Evolutionary conservation across 176 grass and related monocot genomes (phyloP).

Genomic region (Poa annua): DNA sequence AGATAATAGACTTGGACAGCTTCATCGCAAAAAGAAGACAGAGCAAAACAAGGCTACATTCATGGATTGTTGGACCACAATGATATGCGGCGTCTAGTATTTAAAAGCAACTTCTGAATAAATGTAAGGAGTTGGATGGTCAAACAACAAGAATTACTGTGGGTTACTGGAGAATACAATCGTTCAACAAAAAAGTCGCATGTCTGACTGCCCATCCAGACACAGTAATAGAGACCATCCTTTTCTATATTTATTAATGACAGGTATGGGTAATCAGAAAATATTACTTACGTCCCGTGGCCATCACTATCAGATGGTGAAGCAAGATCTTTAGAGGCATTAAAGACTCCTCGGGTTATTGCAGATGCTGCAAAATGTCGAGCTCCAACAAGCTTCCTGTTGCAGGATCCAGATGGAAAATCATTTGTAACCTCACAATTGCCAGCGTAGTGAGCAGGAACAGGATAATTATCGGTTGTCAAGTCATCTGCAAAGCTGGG

Average conservation of each 20-base stretch:
- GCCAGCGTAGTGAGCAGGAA: slow-evolving; percentile 84
- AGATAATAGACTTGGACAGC: neutral
- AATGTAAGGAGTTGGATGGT: neutral
- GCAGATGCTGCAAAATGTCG: slow-evolving; percentile 98
- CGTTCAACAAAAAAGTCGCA: neutral
- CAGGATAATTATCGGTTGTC: slow-evolving; percentile 67
- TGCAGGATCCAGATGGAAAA: slow-evolving; percentile 97
- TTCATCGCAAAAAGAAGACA: neutral
- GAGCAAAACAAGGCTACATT: neutral
- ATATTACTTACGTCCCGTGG: slow-evolving; percentile 83
- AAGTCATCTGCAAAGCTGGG: slow-evolving; percentile 82
- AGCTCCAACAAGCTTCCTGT: slow-evolving; percentile 96
- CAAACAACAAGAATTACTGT: neutral
- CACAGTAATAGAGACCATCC: neutral
- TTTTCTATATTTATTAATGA: neutral
- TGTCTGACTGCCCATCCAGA: neutral
- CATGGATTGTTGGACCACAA: slow-evolving; percentile 2
- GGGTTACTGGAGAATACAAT: neutral
- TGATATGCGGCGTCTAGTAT: neutral
- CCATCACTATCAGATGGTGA: slow-evolving; percentile 97
- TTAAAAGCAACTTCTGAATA: neutral
- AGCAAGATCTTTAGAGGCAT: slow-evolving; percentile 83
- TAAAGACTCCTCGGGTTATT: slow-evolving; percentile 92
- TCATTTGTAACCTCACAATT: slow-evolving; percentile 93
- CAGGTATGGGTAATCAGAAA: slow-evolving; percentile 6